Percentiles rank a stretch among this genome's conserved stretches.
phyloP scores from a whole-genome alignment of 169 alveolate species.

The Plasmodium knowlesi region DNA sequence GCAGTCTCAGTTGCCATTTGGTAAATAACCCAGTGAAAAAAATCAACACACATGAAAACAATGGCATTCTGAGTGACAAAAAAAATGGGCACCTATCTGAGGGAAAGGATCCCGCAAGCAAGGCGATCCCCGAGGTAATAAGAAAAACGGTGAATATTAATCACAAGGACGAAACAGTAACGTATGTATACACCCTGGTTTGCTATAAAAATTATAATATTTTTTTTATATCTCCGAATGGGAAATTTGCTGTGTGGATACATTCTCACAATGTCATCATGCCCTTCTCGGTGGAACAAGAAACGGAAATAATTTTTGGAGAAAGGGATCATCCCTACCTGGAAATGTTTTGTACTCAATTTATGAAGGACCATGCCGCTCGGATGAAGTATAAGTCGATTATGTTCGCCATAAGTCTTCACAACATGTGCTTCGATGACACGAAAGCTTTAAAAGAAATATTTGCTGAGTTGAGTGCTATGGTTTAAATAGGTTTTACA shows the following conservation, averaged over 20 bases:
- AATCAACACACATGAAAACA: not conserved
- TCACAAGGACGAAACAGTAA: slow-evolving; percentile 16
- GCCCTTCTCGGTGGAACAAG: slow-evolving; percentile 61
- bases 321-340: slow-evolving; percentile 67
- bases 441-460: slow-evolving; percentile 32
- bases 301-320: slow-evolving; percentile 61
- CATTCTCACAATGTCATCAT: slow-evolving; percentile 42
- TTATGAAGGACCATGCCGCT: slow-evolving; percentile 69
- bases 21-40: not conserved
- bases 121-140: slow-evolving; percentile 6
- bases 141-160: slow-evolving; percentile 27
- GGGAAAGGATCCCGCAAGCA: not conserved
- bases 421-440: slow-evolving; percentile 64
- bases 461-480: slow-evolving; percentile 20
- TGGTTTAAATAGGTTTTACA: not conserved
- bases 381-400: slow-evolving; percentile 48
- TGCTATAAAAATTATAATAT: slow-evolving; percentile 55
- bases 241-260: slow-evolving; percentile 74
- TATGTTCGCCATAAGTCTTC: slow-evolving; percentile 60
- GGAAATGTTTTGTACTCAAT: slow-evolving; percentile 60
- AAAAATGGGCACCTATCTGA: not conserved
- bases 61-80: not conserved
- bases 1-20: not conserved
- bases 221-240: slow-evolving; percentile 63
- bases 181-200: slow-evolving; percentile 54